Base-by-base conservation (phyloP, 805 yeast species). In the Starmera dryadoides region DNA sequence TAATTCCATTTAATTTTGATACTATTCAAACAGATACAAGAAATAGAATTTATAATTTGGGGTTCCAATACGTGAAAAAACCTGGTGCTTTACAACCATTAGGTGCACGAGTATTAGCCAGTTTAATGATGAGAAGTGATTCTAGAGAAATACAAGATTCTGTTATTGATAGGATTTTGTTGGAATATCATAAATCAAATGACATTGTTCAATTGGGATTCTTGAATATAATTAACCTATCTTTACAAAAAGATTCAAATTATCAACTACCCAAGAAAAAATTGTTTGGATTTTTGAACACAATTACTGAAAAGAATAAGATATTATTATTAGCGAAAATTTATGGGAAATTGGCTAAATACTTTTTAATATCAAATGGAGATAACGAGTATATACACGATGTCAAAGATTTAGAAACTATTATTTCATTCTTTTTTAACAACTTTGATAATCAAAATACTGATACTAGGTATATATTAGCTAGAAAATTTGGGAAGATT, bases 1-100 rank as follows among this genome's bases (percentile, higher is more conserved):
- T 84, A n/a, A 75, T 80, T 0, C 97, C 98, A 0, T 88, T 89
- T 52, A 69, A 75, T 2, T 61, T 89, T 20, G 59, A 56, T 1
- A 45, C 59, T 0, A 57, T 81, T 14, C 59, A 58, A 2, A 44
- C 54, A 3, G 41, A 52, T 0, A 40, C 58, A 0, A 55, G 71
- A 4, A 45, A 49, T 1, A 38, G 54, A 2, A 48, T 81, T 2
- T 69, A 64, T 33, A 42, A 47, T 0, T 43, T 70, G 7, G 68
- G 72, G 0, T 36, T 54, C 4, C 31, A 33, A 2, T 59, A 56
- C 38, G 56, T 75, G 32, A 53, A 49, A 4, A 59, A 60, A 14
- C 69, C 79, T 5, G 84, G 86, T 4, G 42, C 61, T 26, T 28
- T 57, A 51, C 45, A 47, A 44, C 48, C 58, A 36, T 35, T 68